Evolutionary conservation across 1,284 basidiomycete species (phyloP), one percentile per base, ranked within the genome.

Genomic region (Fomitiporia mediterranea): DNA sequence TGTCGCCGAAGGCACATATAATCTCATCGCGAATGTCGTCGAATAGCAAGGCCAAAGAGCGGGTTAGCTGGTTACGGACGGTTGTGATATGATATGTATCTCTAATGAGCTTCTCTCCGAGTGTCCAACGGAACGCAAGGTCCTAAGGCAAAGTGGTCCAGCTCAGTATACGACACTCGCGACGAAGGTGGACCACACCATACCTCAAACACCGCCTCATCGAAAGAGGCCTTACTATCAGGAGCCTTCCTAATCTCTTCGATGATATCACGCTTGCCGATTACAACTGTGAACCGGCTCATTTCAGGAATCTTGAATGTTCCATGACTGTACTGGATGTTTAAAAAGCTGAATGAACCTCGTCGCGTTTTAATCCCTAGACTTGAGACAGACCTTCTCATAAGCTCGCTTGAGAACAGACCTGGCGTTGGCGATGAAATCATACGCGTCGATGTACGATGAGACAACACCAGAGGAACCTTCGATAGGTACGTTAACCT

Each of bases 231-330:
- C 6, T 64, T 59, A 17, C 68, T 58, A 28, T 72, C 70, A 3
- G 69, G 65, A 6, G 69, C 69, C 43, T 66, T 70, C 13, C 64
- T 64, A 5, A 73, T 39, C 17, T 73, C 70, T 3, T 72, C 69
- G 9, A 72, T 60, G 25, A 63, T 58, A 42, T 65, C 51, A 4
- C 59, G 58, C 4, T 60, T 57, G 3, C 61, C 63, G 3, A 67
- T 60, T 8, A 71, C 49, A 25, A 72, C 60, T 0, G 61, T 59
- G 70, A 68, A 72, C 2, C 56, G 52, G 15, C 53, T 56, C 4
- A 67, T 51, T 7, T 56, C 59, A 13, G 67, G 65, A 13, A 70
- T 49, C 51, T 67, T 65, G 59, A 69, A 69, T 5, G 67, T 51
- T 4, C 53, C 37, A 17, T 49, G 57, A 5, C 59, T 56, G 43